A percentile compares a stretch with the other conserved stretches of the same genome.
phyloP scores from a whole-genome alignment of 192 early-diverging fungal species.

The Phlyctochytrium arcticum region DNA sequence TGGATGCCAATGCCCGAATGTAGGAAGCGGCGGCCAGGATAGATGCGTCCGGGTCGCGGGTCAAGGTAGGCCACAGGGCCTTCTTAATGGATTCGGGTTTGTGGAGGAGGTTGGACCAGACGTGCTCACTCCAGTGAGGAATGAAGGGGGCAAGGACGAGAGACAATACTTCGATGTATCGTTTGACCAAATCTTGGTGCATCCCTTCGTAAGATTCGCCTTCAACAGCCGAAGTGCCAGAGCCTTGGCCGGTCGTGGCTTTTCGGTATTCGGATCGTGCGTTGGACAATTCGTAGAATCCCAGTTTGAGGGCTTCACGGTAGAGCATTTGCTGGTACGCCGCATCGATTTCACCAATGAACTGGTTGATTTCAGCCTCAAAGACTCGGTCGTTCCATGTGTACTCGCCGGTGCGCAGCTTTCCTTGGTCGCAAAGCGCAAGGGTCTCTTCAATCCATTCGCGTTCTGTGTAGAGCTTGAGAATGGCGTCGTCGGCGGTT shows the following conservation, averaged over 20 bases:
- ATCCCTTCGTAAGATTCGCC: conserved; percentile 62
- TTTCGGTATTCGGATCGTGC: conserved; percentile 89
- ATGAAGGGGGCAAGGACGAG: conserved; percentile 83
- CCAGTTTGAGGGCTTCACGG: conserved; percentile 87
- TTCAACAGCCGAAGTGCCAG: conserved; percentile 6
- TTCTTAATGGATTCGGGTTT: conserved; percentile 68
- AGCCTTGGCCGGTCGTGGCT: conserved; percentile 45
- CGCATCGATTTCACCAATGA: conserved; percentile 61
- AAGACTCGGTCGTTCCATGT: conserved; percentile 90
- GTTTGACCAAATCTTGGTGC: conserved; percentile 79
- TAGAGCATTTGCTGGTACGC: conserved; percentile 80
- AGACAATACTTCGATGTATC: conserved; percentile 82
- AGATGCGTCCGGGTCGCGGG: conserved; percentile 59
- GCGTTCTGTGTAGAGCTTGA: conserved; percentile 81
- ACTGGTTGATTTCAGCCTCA: conserved; percentile 79
- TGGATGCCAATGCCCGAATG: conserved; percentile 66
- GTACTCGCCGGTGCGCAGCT: conserved; percentile 48
- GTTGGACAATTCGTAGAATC: conserved; percentile 85
- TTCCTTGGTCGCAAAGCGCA: conserved; percentile 38
- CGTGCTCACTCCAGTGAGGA: conserved; percentile 91
- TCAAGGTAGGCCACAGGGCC: conserved; percentile 59
- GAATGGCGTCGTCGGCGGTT: conserved; percentile 92
- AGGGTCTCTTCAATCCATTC: conserved; percentile 86
- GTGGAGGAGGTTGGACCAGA: conserved; percentile 77
- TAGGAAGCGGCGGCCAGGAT: conserved; percentile 76